Evolutionary conservation across 2,329 filamentous ascomycete species (phyloP).

Genomic region (Colletotrichum destructivum): DNA sequence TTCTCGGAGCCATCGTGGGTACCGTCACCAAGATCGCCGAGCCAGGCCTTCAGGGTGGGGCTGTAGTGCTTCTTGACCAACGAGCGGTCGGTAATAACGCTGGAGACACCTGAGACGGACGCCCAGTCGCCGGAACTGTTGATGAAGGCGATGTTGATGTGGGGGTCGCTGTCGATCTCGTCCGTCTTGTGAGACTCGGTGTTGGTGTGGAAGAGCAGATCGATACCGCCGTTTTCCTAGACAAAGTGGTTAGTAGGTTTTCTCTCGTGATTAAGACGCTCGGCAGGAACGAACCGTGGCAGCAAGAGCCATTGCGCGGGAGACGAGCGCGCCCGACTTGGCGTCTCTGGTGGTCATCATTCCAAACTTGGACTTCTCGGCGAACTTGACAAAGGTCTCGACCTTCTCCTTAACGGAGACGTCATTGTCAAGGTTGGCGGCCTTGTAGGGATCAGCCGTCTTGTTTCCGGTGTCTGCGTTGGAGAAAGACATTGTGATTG

Average conservation of each 20-base stretch:
- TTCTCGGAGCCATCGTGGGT: conserved; percentile 85
- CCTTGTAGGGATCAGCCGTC: conserved; percentile 82
- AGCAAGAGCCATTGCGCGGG: conserved; percentile 89
- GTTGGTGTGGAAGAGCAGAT: conserved; percentile 93
- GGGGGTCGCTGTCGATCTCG: conserved; percentile 79
- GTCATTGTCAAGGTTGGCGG: conserved; percentile 77
- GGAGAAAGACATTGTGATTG: conserved; percentile 58
- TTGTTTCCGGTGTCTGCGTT: conserved; percentile 75
- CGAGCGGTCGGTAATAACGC: conserved; percentile 77
- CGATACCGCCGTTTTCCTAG: conserved; percentile 83
- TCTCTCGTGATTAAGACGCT: accelerated
- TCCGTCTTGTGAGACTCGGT: conserved; percentile 90
- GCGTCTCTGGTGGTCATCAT: conserved; percentile 88
- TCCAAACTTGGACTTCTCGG: conserved; percentile 83
- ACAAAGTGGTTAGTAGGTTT: conserved; percentile 18
- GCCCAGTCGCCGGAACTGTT: conserved; percentile 87
- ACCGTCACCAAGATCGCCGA: conserved; percentile 88
- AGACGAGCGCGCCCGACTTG: conserved; percentile 77
- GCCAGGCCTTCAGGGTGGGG: conserved; percentile 82
- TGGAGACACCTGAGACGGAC: conserved; percentile 82
- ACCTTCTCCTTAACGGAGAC: conserved; percentile 81
- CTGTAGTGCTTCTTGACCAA: conserved; percentile 83
- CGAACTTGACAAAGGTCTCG: conserved; percentile 79
- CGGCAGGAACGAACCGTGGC: conserved; percentile 70
- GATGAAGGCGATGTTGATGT: conserved; percentile 88